phyloP scores from a whole-genome alignment of 2,329 filamentous ascomycete species.

The Botrytis galanthina region DNA sequence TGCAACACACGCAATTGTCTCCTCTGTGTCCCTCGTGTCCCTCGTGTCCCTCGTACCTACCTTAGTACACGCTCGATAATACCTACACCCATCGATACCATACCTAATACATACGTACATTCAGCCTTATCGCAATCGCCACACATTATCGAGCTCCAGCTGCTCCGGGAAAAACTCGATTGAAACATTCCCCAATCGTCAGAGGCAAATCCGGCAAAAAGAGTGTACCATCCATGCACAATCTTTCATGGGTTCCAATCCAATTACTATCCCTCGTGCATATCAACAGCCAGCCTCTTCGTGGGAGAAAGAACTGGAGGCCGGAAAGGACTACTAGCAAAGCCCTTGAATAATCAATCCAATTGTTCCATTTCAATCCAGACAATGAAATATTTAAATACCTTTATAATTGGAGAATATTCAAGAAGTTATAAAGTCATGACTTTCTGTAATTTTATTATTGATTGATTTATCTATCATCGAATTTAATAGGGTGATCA shows the following conservation, averaged over 20 bases:
- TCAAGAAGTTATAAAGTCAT: too few species aligned
- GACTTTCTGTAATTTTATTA: too few species aligned
- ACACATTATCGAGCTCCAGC: neutral
- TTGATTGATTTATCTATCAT: too few species aligned
- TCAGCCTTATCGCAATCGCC: conserved; percentile 13
- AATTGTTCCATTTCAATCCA: too few species aligned
- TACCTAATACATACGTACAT: neutral
- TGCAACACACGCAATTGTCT: neutral
- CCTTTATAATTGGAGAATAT: too few species aligned
- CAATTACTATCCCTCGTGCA: neutral
- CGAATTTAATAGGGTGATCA: too few species aligned
- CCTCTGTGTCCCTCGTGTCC: neutral
- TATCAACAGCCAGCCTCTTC: neutral
- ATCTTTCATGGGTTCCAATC: neutral
- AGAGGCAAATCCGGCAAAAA: neutral
- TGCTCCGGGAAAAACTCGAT: neutral
- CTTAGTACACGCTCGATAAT: too few species aligned
- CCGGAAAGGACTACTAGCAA: too few species aligned
- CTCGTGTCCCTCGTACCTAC: neutral
- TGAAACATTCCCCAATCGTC: conserved; percentile 2
- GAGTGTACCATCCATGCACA: neutral
- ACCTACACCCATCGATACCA: neutral
- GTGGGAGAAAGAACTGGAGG: too few species aligned
- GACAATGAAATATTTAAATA: too few species aligned
- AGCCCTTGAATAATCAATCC: too few species aligned